These are phyloP conservation scores for Paspalum notatum DNA, from an alignment of 176 grass and related monocot species.

Conservation along the genomic window DNA sequence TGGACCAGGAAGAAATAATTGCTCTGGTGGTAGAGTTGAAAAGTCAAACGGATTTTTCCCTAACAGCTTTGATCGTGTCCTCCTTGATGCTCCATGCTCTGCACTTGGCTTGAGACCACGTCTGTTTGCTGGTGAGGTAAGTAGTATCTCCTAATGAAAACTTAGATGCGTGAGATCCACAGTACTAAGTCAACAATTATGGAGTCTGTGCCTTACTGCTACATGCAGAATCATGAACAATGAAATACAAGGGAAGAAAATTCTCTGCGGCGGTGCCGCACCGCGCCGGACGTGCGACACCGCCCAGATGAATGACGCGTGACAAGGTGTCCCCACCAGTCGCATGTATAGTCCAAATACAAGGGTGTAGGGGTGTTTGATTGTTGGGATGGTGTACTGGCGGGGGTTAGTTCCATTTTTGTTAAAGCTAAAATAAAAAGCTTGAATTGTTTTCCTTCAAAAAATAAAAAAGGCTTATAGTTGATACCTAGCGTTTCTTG, in stretches of 20 bases:
- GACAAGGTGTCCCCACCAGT: no score
- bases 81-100: slow-evolving; percentile 98
- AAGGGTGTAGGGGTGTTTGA: not conserved
- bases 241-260: not conserved
- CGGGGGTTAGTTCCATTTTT: not conserved
- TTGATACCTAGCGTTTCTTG: not conserved
- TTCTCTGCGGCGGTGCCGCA: no score
- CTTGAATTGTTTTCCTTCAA: not conserved
- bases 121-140: slow-evolving; percentile 78
- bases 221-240: not conserved
- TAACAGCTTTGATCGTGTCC: slow-evolving; percentile 95
- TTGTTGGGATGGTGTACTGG: not conserved
- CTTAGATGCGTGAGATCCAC: not conserved
- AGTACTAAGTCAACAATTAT: not conserved
- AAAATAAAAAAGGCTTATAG: not conserved
- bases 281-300: no score
- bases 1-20: slow-evolving; percentile 90
- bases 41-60: slow-evolving; percentile 83
- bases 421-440: not conserved
- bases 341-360: no score
- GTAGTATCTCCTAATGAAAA: not conserved
- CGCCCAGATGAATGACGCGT: no score
- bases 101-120: slow-evolving; percentile 97
- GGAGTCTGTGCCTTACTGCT: no score
- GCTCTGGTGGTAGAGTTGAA: slow-evolving; percentile 75